phyloP scores from a whole-genome alignment of 441 rosid species.

The Aquilaria agallochum region DNA sequence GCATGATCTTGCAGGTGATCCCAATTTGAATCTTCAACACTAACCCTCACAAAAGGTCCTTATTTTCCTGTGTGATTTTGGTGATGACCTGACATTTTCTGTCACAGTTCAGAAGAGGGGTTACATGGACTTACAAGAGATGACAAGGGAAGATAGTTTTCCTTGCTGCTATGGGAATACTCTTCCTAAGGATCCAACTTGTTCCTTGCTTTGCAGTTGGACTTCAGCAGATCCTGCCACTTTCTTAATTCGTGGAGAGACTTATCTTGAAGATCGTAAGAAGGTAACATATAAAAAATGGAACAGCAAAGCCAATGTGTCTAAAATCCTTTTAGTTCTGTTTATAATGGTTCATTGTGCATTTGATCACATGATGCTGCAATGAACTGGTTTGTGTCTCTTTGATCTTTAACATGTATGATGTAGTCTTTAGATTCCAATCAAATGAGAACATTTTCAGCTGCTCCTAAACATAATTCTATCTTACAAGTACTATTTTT shows the following conservation, averaged over 20 bases:
- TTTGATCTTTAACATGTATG: constrained; percentile 7
- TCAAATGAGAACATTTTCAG: not conserved
- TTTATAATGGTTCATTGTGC: constrained; percentile 3
- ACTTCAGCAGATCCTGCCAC: constrained; percentile 75
- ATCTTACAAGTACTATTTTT: no score
- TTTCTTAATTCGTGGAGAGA: constrained; percentile 85
- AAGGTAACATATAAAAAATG: constrained; percentile 39
- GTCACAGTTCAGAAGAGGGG: constrained; percentile 87
- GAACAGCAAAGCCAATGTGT: constrained; percentile 10
- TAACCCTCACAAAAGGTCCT: constrained; percentile 14
- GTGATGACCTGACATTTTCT: constrained; percentile 18
- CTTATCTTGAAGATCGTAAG: constrained; percentile 70
- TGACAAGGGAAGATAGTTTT: constrained; percentile 48
- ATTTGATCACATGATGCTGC: constrained; percentile 1
- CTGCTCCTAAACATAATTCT: no score
- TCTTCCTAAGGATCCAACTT: constrained; percentile 72
- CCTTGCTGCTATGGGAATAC: constrained; percentile 80
- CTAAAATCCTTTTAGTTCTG: not conserved
- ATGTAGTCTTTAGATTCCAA: not conserved
- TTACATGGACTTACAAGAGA: constrained; percentile 85
- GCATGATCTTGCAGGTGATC: constrained; percentile 89
- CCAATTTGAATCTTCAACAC: constrained; percentile 17
- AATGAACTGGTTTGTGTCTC: not conserved
- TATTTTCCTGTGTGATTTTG: constrained; percentile 1
- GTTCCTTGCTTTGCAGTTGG: constrained; percentile 74